Evolutionary conservation across 2,329 filamentous ascomycete species (phyloP).

Genomic region (Claviceps pusilla): DNA sequence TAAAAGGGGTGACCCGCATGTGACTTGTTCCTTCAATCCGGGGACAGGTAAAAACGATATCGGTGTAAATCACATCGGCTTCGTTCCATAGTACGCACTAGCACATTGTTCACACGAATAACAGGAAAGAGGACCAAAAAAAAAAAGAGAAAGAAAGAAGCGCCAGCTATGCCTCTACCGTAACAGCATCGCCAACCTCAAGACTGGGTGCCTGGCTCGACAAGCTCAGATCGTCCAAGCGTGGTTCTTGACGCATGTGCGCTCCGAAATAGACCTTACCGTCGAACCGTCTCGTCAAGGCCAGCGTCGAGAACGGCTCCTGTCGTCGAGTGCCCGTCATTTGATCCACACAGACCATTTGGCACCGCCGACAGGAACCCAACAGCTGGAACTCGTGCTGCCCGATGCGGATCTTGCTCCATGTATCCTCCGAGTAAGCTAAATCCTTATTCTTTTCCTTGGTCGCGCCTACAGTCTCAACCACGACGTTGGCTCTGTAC

Average conservation of each 20-base stretch:
- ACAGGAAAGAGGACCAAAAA: not conserved
- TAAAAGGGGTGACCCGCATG: not conserved
- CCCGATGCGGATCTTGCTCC: conserved; percentile 55
- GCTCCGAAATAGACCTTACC: conserved; percentile 83
- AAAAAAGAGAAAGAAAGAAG: not conserved
- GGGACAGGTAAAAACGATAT: not conserved
- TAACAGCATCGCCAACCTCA: conserved; percentile 32
- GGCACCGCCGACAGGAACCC: conserved; percentile 74
- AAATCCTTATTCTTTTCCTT: conserved; percentile 22
- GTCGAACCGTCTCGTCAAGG: conserved; percentile 69
- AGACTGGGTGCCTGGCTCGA: conserved; percentile 25
- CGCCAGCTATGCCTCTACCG: conserved; percentile 8
- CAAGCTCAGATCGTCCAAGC: conserved; percentile 2
- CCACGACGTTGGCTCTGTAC: conserved; percentile 79
- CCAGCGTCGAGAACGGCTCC: conserved; percentile 78
- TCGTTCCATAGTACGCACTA: not conserved
- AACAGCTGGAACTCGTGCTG: conserved; percentile 52
- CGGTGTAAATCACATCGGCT: not conserved
- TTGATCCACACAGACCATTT: conserved; percentile 94
- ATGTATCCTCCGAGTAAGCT: conserved; percentile 67
- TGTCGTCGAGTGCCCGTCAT: conserved; percentile 59
- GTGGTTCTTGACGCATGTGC: conserved; percentile 47
- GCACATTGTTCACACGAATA: not conserved
- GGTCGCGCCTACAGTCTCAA: conserved; percentile 30
- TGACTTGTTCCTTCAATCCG: not conserved